Percentiles rank a stretch among this genome's conserved stretches.
Evolutionary conservation across 164 flowering plant genomes (phyloP).

Genomic region (Magnolia officinalis): DNA sequence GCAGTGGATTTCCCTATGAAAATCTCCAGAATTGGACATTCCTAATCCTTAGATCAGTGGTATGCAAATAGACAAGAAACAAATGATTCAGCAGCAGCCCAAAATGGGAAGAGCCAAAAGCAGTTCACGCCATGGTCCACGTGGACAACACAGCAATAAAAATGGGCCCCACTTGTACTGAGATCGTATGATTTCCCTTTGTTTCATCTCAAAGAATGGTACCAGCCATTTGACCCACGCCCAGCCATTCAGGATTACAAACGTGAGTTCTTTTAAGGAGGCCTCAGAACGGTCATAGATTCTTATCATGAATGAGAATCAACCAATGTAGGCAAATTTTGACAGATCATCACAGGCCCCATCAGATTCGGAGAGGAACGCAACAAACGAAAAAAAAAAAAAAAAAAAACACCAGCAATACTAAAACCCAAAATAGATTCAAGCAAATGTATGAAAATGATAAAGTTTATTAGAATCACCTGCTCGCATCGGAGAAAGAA

Average conservation of each 20-base stretch:
- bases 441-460: neutral
- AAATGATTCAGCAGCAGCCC: no score
- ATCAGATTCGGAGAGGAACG: neutral
- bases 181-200: neutral
- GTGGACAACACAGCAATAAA: no score
- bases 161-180: no score
- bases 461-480: conserved; percentile 23
- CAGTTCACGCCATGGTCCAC: no score
- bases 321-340: conserved; percentile 12
- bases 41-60: no score
- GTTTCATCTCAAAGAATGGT: neutral
- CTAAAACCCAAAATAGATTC: neutral
- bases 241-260: no score
- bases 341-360: conserved; percentile 9
- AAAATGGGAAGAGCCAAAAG: no score
- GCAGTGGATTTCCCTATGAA: no score
- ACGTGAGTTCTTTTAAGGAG: neutral
- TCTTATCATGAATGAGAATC: conserved; percentile 11
- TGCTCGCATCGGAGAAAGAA: conserved; percentile 84
- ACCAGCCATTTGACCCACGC: neutral
- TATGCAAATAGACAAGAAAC: no score
- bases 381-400: neutral
- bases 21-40: no score
- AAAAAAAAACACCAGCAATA: no score
- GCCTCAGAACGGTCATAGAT: conserved; percentile 4